phyloP scores from a whole-genome alignment of 2,329 filamentous ascomycete species.

The Venturia aucupariae region DNA sequence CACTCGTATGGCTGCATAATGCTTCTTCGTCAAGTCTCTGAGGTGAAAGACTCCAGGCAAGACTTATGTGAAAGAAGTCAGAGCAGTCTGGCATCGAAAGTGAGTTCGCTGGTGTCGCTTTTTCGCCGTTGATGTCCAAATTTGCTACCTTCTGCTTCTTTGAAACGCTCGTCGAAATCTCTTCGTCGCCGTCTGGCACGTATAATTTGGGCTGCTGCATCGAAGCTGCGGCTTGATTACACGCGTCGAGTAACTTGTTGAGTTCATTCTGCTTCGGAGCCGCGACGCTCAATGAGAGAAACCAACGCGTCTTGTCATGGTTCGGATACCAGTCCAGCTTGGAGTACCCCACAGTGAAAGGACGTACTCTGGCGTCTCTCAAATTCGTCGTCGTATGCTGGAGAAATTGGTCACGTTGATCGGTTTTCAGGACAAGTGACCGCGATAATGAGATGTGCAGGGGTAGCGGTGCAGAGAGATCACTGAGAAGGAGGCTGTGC shows the following conservation, averaged over 20 bases:
- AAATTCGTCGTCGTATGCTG: slow-evolving; percentile 40
- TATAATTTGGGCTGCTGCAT: slow-evolving; percentile 69
- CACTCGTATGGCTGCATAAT: slow-evolving; percentile 12
- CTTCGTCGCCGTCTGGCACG: slow-evolving; percentile 23
- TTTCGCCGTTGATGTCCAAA: slow-evolving; percentile 10
- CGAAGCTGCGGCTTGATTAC: slow-evolving; percentile 52
- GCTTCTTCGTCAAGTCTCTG: slow-evolving; percentile 8
- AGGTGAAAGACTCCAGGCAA: slow-evolving; percentile 59
- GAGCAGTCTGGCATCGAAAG: slow-evolving; percentile 31
- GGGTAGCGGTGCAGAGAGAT: slow-evolving; percentile 67
- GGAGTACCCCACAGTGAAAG: slow-evolving; percentile 40
- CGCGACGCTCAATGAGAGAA: slow-evolving; percentile 64
- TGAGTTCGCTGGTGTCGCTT: slow-evolving; percentile 18
- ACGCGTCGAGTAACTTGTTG: slow-evolving; percentile 49
- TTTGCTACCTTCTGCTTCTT: slow-evolving; percentile 14
- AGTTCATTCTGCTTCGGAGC: slow-evolving; percentile 28
- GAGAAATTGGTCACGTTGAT: slow-evolving; percentile 62
- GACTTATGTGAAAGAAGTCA: slow-evolving; percentile 72
- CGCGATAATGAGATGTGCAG: slow-evolving; percentile 87
- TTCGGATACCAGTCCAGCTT: slow-evolving; percentile 57
- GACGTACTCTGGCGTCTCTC: slow-evolving; percentile 37
- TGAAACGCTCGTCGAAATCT: slow-evolving; percentile 21
- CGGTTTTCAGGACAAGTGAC: slow-evolving; percentile 63
- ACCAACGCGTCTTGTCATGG: slow-evolving; percentile 62
- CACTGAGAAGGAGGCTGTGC: slow-evolving; percentile 63